Conservation (phyloP, 371 early-diverging fungal species). For the Haplosporangium sp. region DNA sequence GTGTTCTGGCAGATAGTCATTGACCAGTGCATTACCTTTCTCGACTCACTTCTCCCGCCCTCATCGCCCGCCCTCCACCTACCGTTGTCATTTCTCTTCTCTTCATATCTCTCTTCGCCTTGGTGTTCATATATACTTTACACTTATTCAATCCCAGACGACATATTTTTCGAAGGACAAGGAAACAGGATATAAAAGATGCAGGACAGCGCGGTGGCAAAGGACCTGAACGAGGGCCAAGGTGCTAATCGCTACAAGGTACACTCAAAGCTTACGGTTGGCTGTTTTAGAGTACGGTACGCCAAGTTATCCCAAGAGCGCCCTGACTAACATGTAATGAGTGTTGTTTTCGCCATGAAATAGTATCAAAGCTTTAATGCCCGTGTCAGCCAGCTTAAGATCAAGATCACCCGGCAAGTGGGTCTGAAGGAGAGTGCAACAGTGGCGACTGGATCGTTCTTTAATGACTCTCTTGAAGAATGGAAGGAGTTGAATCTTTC, state of each 20-base stretch:
- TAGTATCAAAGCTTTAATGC: conserved; percentile 87
- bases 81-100: neutral
- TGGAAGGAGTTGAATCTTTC: conserved; percentile 93
- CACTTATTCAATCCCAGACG: conserved; percentile 1
- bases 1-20: neutral
- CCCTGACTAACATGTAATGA: no score
- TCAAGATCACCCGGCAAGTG: conserved; percentile 76
- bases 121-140: neutral
- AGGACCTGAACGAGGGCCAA: conserved; percentile 74
- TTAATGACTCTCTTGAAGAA: conserved; percentile 78
- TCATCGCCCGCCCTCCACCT: neutral
- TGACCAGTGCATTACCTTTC: neutral
- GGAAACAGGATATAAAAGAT: conserved; percentile 5
- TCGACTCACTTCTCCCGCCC: neutral
- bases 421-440: conserved; percentile 53
- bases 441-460: conserved; percentile 78
- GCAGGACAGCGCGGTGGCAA: conserved; percentile 48
- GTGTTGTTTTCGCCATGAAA: neutral
- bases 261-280: neutral
- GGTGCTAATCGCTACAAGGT: conserved; percentile 81
- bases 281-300: no score
- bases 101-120: neutral
- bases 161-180: neutral
- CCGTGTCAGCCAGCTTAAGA: conserved; percentile 81
- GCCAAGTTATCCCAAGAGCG: no score